Percentiles rank a stretch among this genome's conserved stretches.
Conservation (phyloP, 352 stramenopile genomes). For the Phytophthora aleatoria region DNA sequence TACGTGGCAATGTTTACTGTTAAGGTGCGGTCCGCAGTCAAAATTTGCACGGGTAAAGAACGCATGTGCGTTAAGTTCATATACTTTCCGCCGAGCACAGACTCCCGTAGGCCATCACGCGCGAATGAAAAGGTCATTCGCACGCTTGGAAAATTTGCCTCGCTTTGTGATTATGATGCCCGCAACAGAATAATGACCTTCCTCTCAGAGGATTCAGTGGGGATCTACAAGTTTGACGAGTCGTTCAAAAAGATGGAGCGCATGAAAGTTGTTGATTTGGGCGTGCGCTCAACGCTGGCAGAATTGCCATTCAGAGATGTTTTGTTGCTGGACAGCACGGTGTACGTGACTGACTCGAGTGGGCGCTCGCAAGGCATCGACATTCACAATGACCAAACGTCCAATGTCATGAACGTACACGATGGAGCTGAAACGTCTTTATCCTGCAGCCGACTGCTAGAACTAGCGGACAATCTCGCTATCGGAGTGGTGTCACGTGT, state of each 20-base stretch:
- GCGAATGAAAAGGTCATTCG: conserved; percentile 15
- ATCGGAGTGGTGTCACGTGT: conserved; percentile 23
- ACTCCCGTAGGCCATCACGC: background rate
- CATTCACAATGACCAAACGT: conserved; percentile 49
- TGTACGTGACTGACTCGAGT: conserved; percentile 44
- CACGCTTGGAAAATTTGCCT: conserved; percentile 28
- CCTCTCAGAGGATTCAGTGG: conserved; percentile 18
- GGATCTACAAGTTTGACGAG: conserved; percentile 40
- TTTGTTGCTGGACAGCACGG: conserved; percentile 20
- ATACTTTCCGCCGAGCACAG: conserved; percentile 9
- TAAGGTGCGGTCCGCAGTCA: conserved; percentile 29
- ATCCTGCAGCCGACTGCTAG: conserved; percentile 19
- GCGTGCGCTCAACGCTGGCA: conserved; percentile 30
- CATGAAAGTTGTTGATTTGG: conserved; percentile 35
- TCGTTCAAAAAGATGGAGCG: conserved; percentile 34
- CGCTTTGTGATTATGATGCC: conserved; percentile 33
- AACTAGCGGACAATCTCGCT: conserved; percentile 42
- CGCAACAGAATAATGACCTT: conserved; percentile 30
- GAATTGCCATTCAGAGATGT: conserved; percentile 36
- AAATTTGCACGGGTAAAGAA: conserved; percentile 20
- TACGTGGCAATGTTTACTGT: conserved; percentile 36
- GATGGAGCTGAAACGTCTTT: background rate
- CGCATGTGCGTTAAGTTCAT: conserved; percentile 31
- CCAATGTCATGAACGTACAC: conserved; percentile 22
- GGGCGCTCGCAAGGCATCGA: conserved; percentile 41